These are phyloP conservation scores for Tricholoma matsutake DNA, from an alignment of 768 basidiomycete species.

Conservation along the genomic window DNA sequence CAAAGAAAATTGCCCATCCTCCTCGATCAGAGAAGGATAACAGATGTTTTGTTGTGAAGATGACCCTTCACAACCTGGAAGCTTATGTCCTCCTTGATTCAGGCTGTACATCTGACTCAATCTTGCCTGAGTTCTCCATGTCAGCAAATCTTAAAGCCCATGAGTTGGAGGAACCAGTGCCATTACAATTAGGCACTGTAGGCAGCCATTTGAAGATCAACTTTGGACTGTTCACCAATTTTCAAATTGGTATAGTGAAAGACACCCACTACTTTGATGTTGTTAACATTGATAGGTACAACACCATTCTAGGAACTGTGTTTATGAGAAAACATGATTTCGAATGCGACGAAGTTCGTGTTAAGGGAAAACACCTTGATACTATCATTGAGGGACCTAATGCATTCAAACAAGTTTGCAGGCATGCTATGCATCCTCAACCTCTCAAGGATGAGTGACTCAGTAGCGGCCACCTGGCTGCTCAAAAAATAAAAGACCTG, in stretches of 20 bases:
- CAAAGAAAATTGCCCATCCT: too few species aligned
- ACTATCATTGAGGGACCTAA: too few species aligned
- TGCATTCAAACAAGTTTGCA: neutral
- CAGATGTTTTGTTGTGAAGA: neutral
- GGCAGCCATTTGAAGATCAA: neutral
- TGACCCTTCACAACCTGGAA: neutral
- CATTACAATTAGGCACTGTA: neutral
- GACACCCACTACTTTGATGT: too few species aligned
- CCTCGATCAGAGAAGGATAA: neutral
- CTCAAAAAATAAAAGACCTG: neutral
- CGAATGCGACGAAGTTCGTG: neutral
- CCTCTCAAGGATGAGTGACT: neutral
- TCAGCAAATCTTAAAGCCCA: neutral
- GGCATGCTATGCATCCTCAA: neutral
- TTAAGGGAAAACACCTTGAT: neutral
- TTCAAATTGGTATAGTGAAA: neutral
- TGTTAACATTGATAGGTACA: too few species aligned
- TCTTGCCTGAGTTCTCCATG: neutral
- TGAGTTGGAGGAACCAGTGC: neutral
- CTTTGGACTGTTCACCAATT: neutral
- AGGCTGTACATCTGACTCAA: neutral
- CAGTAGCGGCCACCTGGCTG: neutral
- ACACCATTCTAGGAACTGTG: neutral
- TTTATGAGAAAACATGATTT: neutral
- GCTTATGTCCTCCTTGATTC: neutral